Percentiles rank a stretch among this genome's conserved stretches.
phyloP scores from a whole-genome alignment of 768 basidiomycete genomes.

The Phylloporus sp. region DNA sequence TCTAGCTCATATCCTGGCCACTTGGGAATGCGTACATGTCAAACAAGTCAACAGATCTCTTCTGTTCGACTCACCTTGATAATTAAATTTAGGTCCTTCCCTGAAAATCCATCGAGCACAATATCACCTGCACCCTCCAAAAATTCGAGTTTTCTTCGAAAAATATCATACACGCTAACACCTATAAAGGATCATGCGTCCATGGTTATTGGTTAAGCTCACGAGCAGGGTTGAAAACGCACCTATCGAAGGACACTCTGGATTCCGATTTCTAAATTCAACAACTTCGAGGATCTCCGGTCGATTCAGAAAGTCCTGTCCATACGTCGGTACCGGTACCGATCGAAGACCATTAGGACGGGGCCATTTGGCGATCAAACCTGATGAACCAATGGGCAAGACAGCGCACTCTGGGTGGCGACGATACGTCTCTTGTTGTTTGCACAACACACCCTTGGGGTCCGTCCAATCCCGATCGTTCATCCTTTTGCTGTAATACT shows the following conservation, averaged over 20 bases:
- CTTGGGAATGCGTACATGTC: background rate
- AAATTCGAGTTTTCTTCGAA: too few relatives aligned
- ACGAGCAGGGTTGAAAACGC: background rate
- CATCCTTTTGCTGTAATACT: background rate
- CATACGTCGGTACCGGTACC: background rate
- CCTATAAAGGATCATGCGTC: background rate
- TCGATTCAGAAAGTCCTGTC: background rate
- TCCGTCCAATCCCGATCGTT: background rate
- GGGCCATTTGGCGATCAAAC: background rate
- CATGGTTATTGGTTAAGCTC: background rate
- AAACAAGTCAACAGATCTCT: background rate
- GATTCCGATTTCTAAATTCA: slow-evolving; percentile 2
- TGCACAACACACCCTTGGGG: background rate
- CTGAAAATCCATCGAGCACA: background rate
- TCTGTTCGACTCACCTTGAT: background rate
- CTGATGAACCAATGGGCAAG: background rate
- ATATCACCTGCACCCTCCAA: background rate
- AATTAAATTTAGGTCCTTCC: background rate
- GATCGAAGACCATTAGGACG: background rate
- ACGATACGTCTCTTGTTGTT: background rate
- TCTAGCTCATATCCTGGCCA: background rate
- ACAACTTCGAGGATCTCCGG: background rate
- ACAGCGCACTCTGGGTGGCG: background rate
- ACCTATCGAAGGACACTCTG: background rate
- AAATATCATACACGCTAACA: background rate